Percentiles rank a stretch among this genome's conserved stretches.
phyloP scores from a whole-genome alignment of 805 yeast species.

The Hanseniaspora nectarophila region DNA sequence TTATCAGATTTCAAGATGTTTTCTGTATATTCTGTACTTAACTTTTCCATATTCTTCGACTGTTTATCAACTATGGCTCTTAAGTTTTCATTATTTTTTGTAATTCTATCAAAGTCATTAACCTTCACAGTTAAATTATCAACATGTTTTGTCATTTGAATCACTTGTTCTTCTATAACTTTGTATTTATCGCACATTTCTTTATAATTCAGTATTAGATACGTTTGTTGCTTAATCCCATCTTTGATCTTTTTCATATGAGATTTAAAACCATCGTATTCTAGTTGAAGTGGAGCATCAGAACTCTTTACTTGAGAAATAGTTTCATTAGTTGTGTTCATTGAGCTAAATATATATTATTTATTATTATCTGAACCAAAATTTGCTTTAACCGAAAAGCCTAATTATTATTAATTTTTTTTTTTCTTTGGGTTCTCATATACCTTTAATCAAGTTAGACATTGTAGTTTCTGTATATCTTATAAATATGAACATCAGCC shows the following conservation, averaged over 20 bases:
- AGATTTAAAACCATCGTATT: no score
- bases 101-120: background rate
- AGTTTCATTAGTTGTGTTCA: background rate
- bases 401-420: no score
- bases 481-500: constrained; percentile 13
- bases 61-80: background rate
- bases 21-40: background rate
- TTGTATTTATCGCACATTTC: background rate
- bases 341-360: background rate
- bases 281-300: no score
- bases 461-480: background rate
- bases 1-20: no score
- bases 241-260: background rate
- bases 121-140: no score
- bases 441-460: background rate
- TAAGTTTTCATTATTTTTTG: background rate
- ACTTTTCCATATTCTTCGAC: background rate
- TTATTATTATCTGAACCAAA: background rate
- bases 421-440: no score
- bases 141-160: background rate
- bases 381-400: no score
- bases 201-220: background rate
- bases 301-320: background rate
- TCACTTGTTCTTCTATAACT: background rate
- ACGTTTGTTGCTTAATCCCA: background rate